Evolutionary conservation across 2,329 filamentous ascomycete species (phyloP), one percentile per base, ranked within the genome.

Genomic region (Xylaria sp.): DNA sequence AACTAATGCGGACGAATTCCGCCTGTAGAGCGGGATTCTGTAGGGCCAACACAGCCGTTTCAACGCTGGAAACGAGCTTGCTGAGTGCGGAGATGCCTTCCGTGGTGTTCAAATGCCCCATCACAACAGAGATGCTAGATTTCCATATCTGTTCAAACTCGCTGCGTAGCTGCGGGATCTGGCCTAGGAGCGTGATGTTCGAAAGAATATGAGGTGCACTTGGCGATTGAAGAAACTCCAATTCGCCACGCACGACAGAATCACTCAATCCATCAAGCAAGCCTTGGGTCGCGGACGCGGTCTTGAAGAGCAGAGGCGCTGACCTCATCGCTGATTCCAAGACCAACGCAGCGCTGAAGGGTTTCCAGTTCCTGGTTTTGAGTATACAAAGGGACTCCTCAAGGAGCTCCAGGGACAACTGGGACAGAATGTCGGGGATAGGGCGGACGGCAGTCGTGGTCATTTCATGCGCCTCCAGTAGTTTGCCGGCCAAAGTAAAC

Each of bases 121-220:
- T 67, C 2, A 83, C 70, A 1, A 73, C 71, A 4, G 74, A 68
- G 0, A 79, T 69, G 67, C 82, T 79, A 0, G 71, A 66, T 23
- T 70, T 72, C 81, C 82, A 85, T 0, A 79, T 71, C 1, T 65
- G 63, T 8, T 72, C 68, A 55, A 80, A 81, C 0, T 71, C 68
- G 0, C 67, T 65, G 0, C 70, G 70, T 58, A 72, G 76, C 57
- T 67, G 75, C 46, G 73, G 72, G 13, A 77, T 75, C 35, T 76
- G 70, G 1, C 81, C 79, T 47, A 86, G 76, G 0, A 81, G 72
- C 52, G 86, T 81, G 0, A 96, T 76, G 9, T 86, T 83, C 0
- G 86, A 82, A 6, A 92, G 76, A 0, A 96, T 72, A 54, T 87
- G 81, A 1, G 81, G 73, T 0, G 84, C 83, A 1, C 91, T 92